These are phyloP conservation scores for Conticribra guillardii DNA, from an alignment of 108 stramenopile genomes.

Conservation along the genomic window DNA sequence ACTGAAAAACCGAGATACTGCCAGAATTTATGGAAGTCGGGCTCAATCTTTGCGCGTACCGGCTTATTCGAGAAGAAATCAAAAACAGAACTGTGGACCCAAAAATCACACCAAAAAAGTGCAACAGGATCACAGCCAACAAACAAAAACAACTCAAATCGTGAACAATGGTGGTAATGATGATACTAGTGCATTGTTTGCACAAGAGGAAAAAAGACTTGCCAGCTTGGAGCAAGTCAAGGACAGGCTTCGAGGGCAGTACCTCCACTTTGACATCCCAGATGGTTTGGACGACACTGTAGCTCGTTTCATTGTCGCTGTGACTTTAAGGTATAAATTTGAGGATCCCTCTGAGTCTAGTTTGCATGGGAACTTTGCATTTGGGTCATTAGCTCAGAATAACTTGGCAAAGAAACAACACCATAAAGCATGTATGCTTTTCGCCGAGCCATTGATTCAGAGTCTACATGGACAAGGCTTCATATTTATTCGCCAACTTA, in stretches of 20 bases:
- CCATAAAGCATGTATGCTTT: slow-evolving; percentile 1
- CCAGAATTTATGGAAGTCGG: slow-evolving; percentile 10
- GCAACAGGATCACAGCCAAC: neutral
- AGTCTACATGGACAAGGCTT: slow-evolving; percentile 11
- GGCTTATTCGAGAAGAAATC: neutral
- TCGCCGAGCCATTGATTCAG: slow-evolving; percentile 26
- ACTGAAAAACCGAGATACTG: neutral
- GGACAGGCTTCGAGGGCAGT: slow-evolving; percentile 21
- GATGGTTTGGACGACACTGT: slow-evolving; percentile 28
- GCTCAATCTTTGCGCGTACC: neutral
- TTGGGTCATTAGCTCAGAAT: neutral
- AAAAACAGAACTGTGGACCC: slow-evolving; percentile 1
- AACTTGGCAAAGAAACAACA: slow-evolving; percentile 3
- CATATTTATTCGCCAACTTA: slow-evolving; percentile 36
- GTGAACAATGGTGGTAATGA: neutral
- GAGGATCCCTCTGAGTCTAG: slow-evolving; percentile 12
- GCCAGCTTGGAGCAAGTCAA: neutral
- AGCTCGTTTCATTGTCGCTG: slow-evolving; percentile 20
- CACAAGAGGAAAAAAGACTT: slow-evolving; percentile 12
- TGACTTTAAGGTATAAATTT: slow-evolving; percentile 20
- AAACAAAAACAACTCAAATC: neutral
- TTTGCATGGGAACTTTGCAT: slow-evolving; percentile 8
- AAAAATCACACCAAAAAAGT: neutral
- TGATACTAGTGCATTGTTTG: neutral
- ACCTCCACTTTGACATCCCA: slow-evolving; percentile 33